Base-by-base conservation (phyloP, 208 protist genomes). In the Tritrichomonas foetus region DNA sequence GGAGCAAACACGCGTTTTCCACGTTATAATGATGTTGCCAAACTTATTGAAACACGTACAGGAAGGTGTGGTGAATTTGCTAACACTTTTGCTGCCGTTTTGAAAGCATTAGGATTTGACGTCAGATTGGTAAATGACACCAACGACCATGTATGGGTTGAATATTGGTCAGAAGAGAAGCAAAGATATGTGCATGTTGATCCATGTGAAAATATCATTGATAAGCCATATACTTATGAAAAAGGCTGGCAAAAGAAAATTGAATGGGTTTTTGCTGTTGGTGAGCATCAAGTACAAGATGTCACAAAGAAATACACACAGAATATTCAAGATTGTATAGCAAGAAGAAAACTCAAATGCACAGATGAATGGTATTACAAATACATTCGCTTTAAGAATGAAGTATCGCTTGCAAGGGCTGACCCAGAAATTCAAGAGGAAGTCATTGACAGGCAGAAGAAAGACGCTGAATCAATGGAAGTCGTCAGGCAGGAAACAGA, bases 81-180 rank as follows among this genome's bases (percentile, higher is more conserved):
- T 2, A 94, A 95, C 44, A 20, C 41, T 66, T 95, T 95, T 75
- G 66, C 72, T 3, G 78, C 93, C 0, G 74, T 61, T 39, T 25
- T 66, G 44, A 33, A 50, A 13, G 66, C 93, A 27, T 22, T 93
- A 1, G 94, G 94, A 0, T 94, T 84, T 44, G 25, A 72, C 22
- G 80, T 55, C 0, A 78, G 94, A 33, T 93, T 57, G 30, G 78
- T 94, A 13, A 25, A n/a, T 72, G 94, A 95, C 61, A 61, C 64
- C 5, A 95, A 72, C 13, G 94, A 95, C 66, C 94, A 95, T 74
- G 84, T 94, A n/a, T 95, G 94, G 94, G 53, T 39, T 11, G 94
- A 95, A 93, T 53, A 93, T 33, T 95, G 53, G 47, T 69, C 44
- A 0, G 47, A 41, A 25, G 36, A 50, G 16, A 93, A 66, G 49